Conservation (phyloP, 2,329 filamentous ascomycete species). For the Penicillium sp. region DNA sequence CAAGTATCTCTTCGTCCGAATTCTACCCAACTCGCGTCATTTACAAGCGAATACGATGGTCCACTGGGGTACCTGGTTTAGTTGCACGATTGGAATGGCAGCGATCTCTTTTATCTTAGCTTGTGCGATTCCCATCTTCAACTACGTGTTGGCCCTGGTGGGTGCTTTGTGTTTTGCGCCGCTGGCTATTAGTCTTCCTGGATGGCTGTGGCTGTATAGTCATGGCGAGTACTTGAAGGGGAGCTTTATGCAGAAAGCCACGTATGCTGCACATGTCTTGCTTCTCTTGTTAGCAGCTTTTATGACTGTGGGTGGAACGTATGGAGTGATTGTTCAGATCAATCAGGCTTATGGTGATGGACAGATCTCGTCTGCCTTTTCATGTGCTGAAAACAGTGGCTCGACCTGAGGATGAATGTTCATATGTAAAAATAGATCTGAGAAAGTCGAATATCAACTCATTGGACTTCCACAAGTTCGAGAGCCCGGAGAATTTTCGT, state of each 20-base stretch:
- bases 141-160: slow-evolving; percentile 57
- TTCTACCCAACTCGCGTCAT: slow-evolving; percentile 58
- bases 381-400: slow-evolving; percentile 29
- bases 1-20: slow-evolving; percentile 63
- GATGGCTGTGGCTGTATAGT: slow-evolving; percentile 60
- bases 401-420: slow-evolving; percentile 6
- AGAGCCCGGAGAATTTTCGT: too few relatives aligned
- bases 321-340: slow-evolving; percentile 30
- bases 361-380: slow-evolving; percentile 28
- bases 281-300: slow-evolving; percentile 56
- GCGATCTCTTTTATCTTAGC: slow-evolving; percentile 59
- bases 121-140: slow-evolving; percentile 62
- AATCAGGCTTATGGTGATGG: slow-evolving; percentile 28
- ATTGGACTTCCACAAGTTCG: too few relatives aligned
- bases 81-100: slow-evolving; percentile 51
- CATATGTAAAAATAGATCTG: neutral
- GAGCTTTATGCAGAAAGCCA: slow-evolving; percentile 38
- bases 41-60: slow-evolving; percentile 58
- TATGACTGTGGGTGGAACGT: slow-evolving; percentile 55
- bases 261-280: slow-evolving; percentile 51
- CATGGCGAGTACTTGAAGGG: slow-evolving; percentile 52
- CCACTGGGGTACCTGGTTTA: slow-evolving; percentile 61
- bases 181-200: slow-evolving; percentile 56
- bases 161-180: slow-evolving; percentile 60
- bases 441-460: neutral